Percentiles rank a stretch among this genome's conserved stretches.
Conservation (phyloP, 352 stramenopile genomes). For the Peronospora tabacina region DNA sequence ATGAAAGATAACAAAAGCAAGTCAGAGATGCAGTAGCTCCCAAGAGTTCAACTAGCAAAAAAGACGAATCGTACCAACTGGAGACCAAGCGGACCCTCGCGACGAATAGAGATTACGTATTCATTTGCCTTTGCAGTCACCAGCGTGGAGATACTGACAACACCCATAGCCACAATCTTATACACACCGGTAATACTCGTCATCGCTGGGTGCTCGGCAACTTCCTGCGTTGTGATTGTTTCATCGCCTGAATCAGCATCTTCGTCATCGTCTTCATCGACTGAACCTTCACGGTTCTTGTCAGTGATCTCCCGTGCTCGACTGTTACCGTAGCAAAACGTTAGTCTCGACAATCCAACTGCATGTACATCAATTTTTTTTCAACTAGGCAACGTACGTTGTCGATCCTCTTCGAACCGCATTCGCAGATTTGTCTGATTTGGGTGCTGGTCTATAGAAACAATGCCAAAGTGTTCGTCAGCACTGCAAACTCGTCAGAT, state of each 20-base stretch:
- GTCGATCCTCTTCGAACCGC: constrained; percentile 51
- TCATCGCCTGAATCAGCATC: constrained; percentile 50
- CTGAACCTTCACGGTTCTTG: constrained; percentile 28
- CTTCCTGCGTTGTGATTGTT: constrained; percentile 53
- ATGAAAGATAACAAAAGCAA: constrained; percentile 5
- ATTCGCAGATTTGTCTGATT: constrained; percentile 41
- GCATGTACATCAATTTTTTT: constrained; percentile 2
- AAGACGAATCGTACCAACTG: constrained; percentile 36
- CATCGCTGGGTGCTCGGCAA: constrained; percentile 66
- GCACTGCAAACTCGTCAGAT: constrained; percentile 1
- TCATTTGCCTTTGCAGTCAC: constrained; percentile 71
- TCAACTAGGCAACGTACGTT: constrained; percentile 36
- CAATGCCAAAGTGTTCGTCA: constrained; percentile 5
- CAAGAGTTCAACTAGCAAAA: not conserved
- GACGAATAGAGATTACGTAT: constrained; percentile 67
- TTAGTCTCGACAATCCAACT: constrained; percentile 1
- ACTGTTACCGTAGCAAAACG: constrained; percentile 19
- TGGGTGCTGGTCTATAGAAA: constrained; percentile 35
- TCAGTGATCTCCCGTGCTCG: constrained; percentile 38
- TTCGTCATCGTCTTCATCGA: constrained; percentile 38
- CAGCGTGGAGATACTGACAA: constrained; percentile 72
- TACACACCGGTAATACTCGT: constrained; percentile 81
- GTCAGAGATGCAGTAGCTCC: constrained; percentile 1
- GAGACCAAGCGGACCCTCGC: constrained; percentile 54
- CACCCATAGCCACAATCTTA: constrained; percentile 65